A percentile compares a stretch with the other conserved stretches of the same genome.
Evolutionary conservation across 1,284 basidiomycete genomes (phyloP).

Genomic region (Cryptococcus sp.): DNA sequence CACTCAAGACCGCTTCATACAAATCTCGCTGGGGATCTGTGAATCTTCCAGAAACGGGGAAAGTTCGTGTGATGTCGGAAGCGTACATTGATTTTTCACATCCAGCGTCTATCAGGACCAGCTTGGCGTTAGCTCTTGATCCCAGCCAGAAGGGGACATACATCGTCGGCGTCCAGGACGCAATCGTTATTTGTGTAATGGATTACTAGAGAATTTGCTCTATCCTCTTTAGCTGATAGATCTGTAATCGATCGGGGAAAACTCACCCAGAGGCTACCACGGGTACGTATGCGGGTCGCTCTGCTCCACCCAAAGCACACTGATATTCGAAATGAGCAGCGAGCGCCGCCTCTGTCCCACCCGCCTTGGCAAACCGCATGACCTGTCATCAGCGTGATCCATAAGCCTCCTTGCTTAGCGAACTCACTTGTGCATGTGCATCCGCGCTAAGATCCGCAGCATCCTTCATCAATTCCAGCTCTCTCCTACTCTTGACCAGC

Average conservation of each 20-base stretch:
- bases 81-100: conserved; percentile 90
- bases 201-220: conserved; percentile 79
- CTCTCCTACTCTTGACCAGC: conserved; percentile 48
- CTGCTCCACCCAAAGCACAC: conserved; percentile 70
- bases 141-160: conserved; percentile 14
- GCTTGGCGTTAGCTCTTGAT: conserved; percentile 18
- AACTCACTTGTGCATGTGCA: conserved; percentile 45
- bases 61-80: conserved; percentile 94
- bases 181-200: conserved; percentile 91
- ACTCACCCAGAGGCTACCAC: conserved; percentile 85
- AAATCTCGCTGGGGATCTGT: conserved; percentile 76
- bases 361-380: conserved; percentile 73
- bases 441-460: conserved; percentile 49
- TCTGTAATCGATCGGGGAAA: not conserved
- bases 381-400: too few relatives aligned
- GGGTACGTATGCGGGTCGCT: conserved; percentile 86
- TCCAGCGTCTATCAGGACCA: conserved; percentile 83
- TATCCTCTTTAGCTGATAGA: conserved; percentile 33
- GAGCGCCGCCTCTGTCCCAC: conserved; percentile 66
- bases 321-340: conserved; percentile 86
- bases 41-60: conserved; percentile 77
- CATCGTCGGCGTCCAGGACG: conserved; percentile 63
- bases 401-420: not conserved
- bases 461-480: conserved; percentile 49
- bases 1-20: conserved; percentile 62